Base-by-base conservation (phyloP, 805 yeast species). In the Saturnispora hagleri region DNA sequence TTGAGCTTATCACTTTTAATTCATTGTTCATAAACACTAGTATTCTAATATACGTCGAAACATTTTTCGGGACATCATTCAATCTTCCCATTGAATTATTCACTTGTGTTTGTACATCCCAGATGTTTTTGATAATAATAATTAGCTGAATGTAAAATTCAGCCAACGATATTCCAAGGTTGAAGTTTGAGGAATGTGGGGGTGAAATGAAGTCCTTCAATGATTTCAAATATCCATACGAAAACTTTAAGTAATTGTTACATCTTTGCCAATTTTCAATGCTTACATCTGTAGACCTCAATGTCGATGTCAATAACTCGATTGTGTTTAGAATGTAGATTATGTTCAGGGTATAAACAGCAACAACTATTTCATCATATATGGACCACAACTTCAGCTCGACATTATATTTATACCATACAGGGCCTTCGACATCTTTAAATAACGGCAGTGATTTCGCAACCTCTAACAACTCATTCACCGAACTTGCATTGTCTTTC, bases 291-390 rank as follows among this genome's bases (percentile, higher is more conserved):
- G 43, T 46, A 26, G 35, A 31, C 22, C 13, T 34, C 6, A 49
- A 50, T 53, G 44, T 55, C 44, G 3, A n/a, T 8, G 53, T 47
- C 12, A 63, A 31, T 4, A 54, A 52, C 1, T 53, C 59, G 15
- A 56, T 31, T 10, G 64, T 58, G 13, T 59, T 26, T 2, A 51
- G 13, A 34, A 56, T 52, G 50, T 60, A 58, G 5, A 59, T 54
- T 18, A 53, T 48, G 5, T 58, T 45, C 5, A 60, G 27, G 3
- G 62, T 53, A 7, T 60, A 53, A 4, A 60, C 57, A 3, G 56
- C 35, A 7, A 48, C 58, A 3, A 57, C 45, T 1, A 63, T 46
- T 51, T 64, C 68, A 47, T 64, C 67, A 47, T 57, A 58, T 2
- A 61, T 48, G 2, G 36, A 41, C n/a, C 34, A 41, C 15, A 35